Evolutionary conservation across 2,329 filamentous ascomycete genomes (phyloP).

Genomic region (Diplodia scrobiculata): DNA sequence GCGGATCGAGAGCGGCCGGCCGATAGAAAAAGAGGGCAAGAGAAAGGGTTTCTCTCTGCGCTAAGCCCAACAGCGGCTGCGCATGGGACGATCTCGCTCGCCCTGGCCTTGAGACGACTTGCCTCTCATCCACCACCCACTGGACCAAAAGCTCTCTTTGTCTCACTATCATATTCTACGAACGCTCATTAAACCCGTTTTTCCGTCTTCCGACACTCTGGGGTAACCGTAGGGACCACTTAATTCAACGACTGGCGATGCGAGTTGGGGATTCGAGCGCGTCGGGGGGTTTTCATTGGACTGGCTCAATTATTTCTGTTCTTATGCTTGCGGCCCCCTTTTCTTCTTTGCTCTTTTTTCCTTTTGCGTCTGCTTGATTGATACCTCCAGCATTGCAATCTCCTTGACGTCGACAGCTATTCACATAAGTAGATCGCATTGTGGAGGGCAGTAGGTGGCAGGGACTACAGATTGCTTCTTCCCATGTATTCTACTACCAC

Average conservation of each 20-base stretch:
- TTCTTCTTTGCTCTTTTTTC: slow-evolving; percentile 41
- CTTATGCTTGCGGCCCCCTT: slow-evolving; percentile 28
- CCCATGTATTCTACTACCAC: slow-evolving; percentile 46
- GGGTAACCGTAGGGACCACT: slow-evolving; percentile 38
- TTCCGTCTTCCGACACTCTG: slow-evolving; percentile 47
- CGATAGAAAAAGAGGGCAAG: slow-evolving; percentile 96
- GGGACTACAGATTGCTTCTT: slow-evolving; percentile 41
- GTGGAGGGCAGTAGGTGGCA: slow-evolving; percentile 34
- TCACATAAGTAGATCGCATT: slow-evolving; percentile 31
- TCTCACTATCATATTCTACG: slow-evolving; percentile 39
- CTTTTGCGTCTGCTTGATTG: slow-evolving; percentile 46
- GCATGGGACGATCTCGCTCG: not conserved
- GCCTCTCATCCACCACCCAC: slow-evolving; percentile 32
- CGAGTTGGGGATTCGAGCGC: slow-evolving; percentile 35
- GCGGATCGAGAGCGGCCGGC: slow-evolving; percentile 90
- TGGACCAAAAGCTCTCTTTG: slow-evolving; percentile 38
- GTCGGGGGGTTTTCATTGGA: slow-evolving; percentile 27
- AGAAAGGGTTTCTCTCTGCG: slow-evolving; percentile 99
- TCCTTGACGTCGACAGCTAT: slow-evolving; percentile 36
- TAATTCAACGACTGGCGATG: slow-evolving; percentile 42
- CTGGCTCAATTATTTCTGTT: slow-evolving; percentile 29
- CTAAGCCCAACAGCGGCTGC: slow-evolving; percentile 53
- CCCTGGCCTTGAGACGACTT: slow-evolving; percentile 34
- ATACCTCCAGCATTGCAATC: slow-evolving; percentile 50
- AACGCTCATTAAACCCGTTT: slow-evolving; percentile 40